Conservation (phyloP, 192 early-diverging fungal species). For the Backusella psychrophila region DNA sequence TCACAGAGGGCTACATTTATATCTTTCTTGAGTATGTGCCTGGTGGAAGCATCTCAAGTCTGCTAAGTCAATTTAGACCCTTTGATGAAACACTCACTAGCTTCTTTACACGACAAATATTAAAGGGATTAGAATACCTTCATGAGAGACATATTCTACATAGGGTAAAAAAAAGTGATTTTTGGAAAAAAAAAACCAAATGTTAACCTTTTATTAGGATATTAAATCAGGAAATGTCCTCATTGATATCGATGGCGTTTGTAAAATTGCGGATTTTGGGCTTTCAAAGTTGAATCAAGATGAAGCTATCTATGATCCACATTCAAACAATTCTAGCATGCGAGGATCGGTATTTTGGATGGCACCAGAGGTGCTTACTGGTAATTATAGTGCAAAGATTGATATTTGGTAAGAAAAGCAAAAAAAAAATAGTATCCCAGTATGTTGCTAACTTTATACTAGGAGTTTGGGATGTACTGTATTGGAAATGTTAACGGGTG, state of each 20-base stretch:
- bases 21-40: constrained; percentile 97
- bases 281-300: constrained; percentile 73
- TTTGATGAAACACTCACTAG: constrained; percentile 68
- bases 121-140: constrained; percentile 81
- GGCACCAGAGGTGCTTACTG: constrained; percentile 91
- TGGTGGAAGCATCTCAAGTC: constrained; percentile 81
- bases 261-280: constrained; percentile 97
- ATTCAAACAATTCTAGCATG: constrained; percentile 24
- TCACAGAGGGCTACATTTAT: constrained; percentile 51
- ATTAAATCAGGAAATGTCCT: constrained; percentile 81
- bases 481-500: constrained; percentile 92
- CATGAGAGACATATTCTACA: constrained; percentile 75
- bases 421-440: not conserved
- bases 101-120: constrained; percentile 76
- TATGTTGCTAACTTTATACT: too few relatives aligned
- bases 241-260: constrained; percentile 75
- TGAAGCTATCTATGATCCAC: not conserved
- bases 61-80: constrained; percentile 65
- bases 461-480: constrained; percentile 76
- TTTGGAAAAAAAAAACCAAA: not conserved
- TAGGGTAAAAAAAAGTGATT: constrained; percentile 41
- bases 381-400: constrained; percentile 84
- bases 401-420: constrained; percentile 72
- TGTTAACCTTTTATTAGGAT: constrained; percentile 37
- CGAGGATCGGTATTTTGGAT: constrained; percentile 79